phyloP scores from a whole-genome alignment of 2,329 filamentous ascomycete species.

The Thyridium curvatum region DNA sequence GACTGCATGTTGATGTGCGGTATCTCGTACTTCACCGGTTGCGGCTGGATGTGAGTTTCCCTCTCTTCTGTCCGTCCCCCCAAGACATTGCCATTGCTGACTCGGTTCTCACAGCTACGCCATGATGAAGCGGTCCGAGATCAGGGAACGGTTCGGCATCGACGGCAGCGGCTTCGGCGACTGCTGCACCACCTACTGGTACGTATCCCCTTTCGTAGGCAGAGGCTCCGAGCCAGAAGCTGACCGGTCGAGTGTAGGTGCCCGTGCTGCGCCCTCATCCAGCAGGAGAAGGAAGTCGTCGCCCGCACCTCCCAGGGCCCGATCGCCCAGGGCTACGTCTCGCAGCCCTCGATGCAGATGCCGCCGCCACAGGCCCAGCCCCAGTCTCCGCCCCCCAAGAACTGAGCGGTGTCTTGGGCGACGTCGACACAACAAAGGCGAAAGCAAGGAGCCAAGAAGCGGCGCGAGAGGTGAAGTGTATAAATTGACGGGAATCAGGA shows the following conservation, averaged over 20 bases:
- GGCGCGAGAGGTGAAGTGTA: no score
- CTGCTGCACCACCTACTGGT: constrained; percentile 38
- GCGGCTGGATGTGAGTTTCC: constrained; percentile 33
- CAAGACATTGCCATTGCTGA: background rate
- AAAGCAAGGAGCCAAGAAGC: no score
- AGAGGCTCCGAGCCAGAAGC: background rate
- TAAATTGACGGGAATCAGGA: no score
- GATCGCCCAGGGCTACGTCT: constrained; percentile 20
- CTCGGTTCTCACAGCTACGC: constrained; percentile 24
- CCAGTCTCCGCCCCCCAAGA: no score
- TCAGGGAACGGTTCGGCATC: constrained; percentile 48
- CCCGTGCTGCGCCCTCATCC: constrained; percentile 48
- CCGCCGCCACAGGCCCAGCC: constrained; percentile 9
- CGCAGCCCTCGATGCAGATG: constrained; percentile 22
- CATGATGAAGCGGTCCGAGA: constrained; percentile 46
- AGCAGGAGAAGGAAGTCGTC: constrained; percentile 50
- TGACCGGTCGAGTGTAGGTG: constrained; percentile 31
- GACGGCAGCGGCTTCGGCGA: constrained; percentile 39
- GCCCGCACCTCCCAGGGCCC: constrained; percentile 14
- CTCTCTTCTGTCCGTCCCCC: background rate
- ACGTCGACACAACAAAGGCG: no score
- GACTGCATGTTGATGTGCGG: constrained; percentile 34
- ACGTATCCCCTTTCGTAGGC: background rate
- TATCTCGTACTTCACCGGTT: constrained; percentile 31
- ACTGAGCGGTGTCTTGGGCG: no score